A percentile compares a stretch with the other conserved stretches of the same genome.
phyloP scores from a whole-genome alignment of 2,329 filamentous ascomycete genomes.

The Pseudopithomyces maydicus region DNA sequence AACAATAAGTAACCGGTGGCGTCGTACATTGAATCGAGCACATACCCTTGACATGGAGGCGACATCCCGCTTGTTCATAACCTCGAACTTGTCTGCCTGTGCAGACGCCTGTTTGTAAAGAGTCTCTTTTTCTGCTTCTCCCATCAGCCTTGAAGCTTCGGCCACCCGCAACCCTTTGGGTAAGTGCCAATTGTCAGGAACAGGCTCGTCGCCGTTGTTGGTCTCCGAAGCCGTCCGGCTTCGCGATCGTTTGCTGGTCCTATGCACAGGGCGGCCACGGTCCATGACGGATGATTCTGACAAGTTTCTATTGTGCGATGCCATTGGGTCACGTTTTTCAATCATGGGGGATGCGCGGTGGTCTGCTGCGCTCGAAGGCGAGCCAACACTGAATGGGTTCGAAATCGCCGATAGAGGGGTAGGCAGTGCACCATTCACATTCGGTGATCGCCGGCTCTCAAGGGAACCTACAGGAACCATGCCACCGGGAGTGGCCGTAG shows the following conservation, averaged over 20 bases:
- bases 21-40: not conserved
- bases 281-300: conserved; percentile 48
- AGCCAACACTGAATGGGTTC: conserved; percentile 37
- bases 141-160: conserved; percentile 41
- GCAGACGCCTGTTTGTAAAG: conserved; percentile 46
- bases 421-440: conserved; percentile 28
- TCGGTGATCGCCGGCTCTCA: conserved; percentile 40
- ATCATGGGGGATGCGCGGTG: conserved; percentile 37
- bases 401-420: conserved; percentile 39
- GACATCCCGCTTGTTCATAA: conserved; percentile 46
- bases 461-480: conserved; percentile 32
- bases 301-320: conserved; percentile 40
- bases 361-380: conserved; percentile 31
- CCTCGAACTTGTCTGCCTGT: conserved; percentile 48
- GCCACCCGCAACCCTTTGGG: conserved; percentile 43
- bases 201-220: conserved; percentile 25
- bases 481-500: conserved; percentile 29
- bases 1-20: conserved; percentile 21
- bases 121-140: conserved; percentile 40
- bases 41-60: conserved; percentile 64
- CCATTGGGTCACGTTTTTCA: conserved; percentile 38
- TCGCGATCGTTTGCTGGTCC: conserved; percentile 37
- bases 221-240: conserved; percentile 42
- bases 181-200: conserved; percentile 42
- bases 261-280: conserved; percentile 41